Evolutionary conservation across 1,284 basidiomycete genomes (phyloP), one percentile per base, ranked within the genome.

Genomic region (Tranzscheliella williamsii): DNA sequence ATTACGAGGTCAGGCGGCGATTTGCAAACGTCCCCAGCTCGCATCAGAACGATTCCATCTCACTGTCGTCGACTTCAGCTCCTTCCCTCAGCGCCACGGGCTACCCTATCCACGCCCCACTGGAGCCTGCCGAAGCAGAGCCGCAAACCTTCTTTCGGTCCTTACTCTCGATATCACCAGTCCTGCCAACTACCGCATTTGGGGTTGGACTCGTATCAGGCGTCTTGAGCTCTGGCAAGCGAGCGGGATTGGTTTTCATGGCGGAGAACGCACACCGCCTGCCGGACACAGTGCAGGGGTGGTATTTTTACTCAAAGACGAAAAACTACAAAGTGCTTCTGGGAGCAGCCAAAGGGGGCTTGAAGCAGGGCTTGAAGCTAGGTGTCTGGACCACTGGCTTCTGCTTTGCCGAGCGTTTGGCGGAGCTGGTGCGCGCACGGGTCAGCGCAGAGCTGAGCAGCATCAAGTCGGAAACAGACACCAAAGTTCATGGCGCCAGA

Each of bases 241-340:
- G 52, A 12, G 68, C 73, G 4, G 57, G 54, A 6, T 50, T 73
- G 17, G 69, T 75, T 1, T 77, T 70, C 26, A 69, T 77, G 56
- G 75, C 75, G 0, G 75, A 77, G 42, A 77, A 77, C 49, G 73
- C 75, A 3, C 75, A 77, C 29, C 54, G 73, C 2, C 42, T 64
- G 17, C 75, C 75, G 3, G 63, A 67, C 27, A 77, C 75, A 12
- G 73, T 75, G 8, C 75, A 77, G 26, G 75, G 75, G 5, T 77
- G 75, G 75, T 77, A 74, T 54, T 77, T 77, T 39, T 77, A 77
- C 57, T 72, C 72, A 38, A 77, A 77, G 62, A 77, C 75, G 12
- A 77, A 75, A 29, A 73, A 76, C 46, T 76, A 76, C 55, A 62
- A 57, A 35, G 68, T 76, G 38, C 39, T 76, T 31, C 43, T 75